Evolutionary conservation across 805 yeast genomes (phyloP).

Genomic region (Candida qinlingensis): DNA sequence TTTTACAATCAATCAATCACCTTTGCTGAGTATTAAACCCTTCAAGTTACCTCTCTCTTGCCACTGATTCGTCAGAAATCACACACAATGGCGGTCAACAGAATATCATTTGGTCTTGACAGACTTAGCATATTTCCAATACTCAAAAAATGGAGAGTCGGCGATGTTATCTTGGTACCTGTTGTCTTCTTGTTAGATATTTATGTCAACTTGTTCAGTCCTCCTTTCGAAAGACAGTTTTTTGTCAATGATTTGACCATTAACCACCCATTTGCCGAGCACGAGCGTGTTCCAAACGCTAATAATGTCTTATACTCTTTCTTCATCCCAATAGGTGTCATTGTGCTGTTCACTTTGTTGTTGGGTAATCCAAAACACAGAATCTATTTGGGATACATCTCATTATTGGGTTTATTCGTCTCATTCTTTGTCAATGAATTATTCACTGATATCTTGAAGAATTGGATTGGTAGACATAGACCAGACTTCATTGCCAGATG

Average conservation of each 20-base stretch:
- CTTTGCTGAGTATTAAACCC: not conserved
- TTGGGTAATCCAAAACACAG: constrained; percentile 44
- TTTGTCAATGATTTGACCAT: constrained; percentile 68
- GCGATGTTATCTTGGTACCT: constrained; percentile 31
- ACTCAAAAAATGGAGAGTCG: constrained; percentile 33
- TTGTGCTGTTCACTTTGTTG: constrained; percentile 29
- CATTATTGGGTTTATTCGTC: constrained; percentile 60
- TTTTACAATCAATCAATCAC: too few species aligned
- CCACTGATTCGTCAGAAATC: not conserved
- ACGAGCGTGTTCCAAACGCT: constrained; percentile 62
- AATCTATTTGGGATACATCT: constrained; percentile 53
- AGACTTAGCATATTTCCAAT: constrained; percentile 18
- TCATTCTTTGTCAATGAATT: constrained; percentile 56
- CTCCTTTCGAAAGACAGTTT: constrained; percentile 79
- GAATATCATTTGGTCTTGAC: constrained; percentile 23
- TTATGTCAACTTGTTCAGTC: constrained; percentile 28
- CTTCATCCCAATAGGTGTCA: constrained; percentile 41
- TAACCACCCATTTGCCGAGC: constrained; percentile 74
- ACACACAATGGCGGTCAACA: constrained; percentile 21
- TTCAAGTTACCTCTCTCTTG: not conserved
- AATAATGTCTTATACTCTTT: constrained; percentile 50
- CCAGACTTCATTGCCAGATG: constrained; percentile 93
- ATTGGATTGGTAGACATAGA: constrained; percentile 83
- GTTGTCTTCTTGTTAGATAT: constrained; percentile 27
- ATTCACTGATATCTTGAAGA: constrained; percentile 69